Percentiles rank a stretch among this genome's conserved stretches.
phyloP scores from a whole-genome alignment of 2,329 filamentous ascomycete species.

The Tricladium varicosporioides region DNA sequence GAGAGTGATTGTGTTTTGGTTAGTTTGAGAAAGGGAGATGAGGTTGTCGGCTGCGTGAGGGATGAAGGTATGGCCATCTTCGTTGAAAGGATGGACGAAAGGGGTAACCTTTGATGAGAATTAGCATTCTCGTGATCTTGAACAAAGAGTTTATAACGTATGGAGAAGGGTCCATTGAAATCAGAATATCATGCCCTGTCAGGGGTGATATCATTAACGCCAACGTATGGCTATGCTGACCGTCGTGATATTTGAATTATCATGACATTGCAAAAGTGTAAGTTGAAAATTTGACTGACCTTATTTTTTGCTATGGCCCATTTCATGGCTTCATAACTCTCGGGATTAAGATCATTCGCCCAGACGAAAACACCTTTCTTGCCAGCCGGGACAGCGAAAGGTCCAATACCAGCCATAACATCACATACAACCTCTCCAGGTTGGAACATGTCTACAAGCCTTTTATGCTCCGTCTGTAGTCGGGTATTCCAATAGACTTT shows the following conservation, averaged over 20 bases:
- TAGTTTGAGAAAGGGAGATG: constrained; percentile 45
- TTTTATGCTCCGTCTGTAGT: constrained; percentile 82
- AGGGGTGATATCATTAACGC: constrained; percentile 19
- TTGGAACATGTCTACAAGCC: constrained; percentile 72
- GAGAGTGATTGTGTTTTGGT: constrained; percentile 54
- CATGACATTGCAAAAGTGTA: not conserved
- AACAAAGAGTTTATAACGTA: not conserved
- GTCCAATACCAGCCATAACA: constrained; percentile 95
- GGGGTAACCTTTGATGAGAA: constrained; percentile 48
- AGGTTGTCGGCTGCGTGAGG: constrained; percentile 62
- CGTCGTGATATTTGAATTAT: constrained; percentile 25
- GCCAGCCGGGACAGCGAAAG: constrained; percentile 88
- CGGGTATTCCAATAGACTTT: constrained; percentile 99
- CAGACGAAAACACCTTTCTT: constrained; percentile 90
- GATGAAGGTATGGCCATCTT: constrained; percentile 82
- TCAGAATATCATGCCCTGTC: constrained; percentile 21
- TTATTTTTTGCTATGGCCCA: constrained; percentile 77
- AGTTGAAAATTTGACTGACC: constrained; percentile 43
- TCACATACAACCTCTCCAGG: constrained; percentile 90
- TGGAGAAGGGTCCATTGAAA: not conserved
- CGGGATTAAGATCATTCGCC: constrained; percentile 96
- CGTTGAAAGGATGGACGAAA: constrained; percentile 77
- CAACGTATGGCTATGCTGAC: constrained; percentile 23
- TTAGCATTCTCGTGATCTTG: constrained; percentile 12
- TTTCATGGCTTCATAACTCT: constrained; percentile 72